Base-by-base conservation (phyloP, 371 early-diverging fungal species). In the Actinomortierella ambigua region DNA sequence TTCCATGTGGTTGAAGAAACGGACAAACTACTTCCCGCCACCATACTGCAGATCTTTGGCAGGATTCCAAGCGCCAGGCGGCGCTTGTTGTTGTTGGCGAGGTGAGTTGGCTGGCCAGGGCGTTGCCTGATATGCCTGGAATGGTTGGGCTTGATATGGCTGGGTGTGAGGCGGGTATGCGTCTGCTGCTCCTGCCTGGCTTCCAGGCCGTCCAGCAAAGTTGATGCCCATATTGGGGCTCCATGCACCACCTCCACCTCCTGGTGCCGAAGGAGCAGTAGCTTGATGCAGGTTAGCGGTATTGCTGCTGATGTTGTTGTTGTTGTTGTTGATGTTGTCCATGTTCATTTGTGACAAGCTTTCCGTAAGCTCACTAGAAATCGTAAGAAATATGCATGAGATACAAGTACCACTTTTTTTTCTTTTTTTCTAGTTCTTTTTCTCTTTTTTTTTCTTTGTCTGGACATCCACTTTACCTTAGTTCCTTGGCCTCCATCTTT, bases 401-500 rank as follows among this genome's bases (percentile, higher is more conserved):
- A 0, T 15, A 41, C 20, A 46, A n/a, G 13, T 11, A 11, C 26
- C 0, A 24, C 18, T 22, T 22, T 43, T 7, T 1, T n/a, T 34
- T 20, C 20, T 52, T 52, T 29, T 1, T 52, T 52, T 18, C 46
- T 9, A 2, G 5, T n/a, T 26, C 24, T 41, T 51, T n/a, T 43
- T 49, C n/a, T n/a, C n/a, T n/a, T n/a, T n/a, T n/a, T n/a, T n/a
- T n/a, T n/a, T n/a, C n/a, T n/a, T n/a, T n/a, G n/a, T n/a, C n/a
- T n/a, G n/a, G n/a, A n/a, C n/a, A n/a, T n/a, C n/a, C n/a, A n/a
- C n/a, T n/a, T 52, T 75, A 76, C 80, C 77, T 77, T 61, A 79
- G 47, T 22, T 90, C 90, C 44, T 83, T 66, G 8, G 90, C 85
- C 53, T 93, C 92, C 61, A 92, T 67, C 55, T 85, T 81, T 52